Percentiles rank a stretch among this genome's conserved stretches.
These are phyloP conservation scores for Nicotiana rustica DNA, from an alignment of 305 asterid species.

Conservation along the genomic window DNA sequence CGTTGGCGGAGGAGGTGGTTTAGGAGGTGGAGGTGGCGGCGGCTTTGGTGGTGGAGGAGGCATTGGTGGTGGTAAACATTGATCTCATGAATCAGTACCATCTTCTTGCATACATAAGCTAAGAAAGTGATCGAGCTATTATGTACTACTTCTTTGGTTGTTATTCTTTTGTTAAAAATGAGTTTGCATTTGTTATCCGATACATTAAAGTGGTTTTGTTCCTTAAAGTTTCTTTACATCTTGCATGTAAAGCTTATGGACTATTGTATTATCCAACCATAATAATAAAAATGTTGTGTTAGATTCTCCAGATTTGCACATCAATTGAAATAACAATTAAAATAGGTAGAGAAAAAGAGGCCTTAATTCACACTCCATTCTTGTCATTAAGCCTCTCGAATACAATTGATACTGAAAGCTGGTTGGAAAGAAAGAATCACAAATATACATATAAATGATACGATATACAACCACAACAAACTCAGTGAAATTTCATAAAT, in stretches of 20 bases:
- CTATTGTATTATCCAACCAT: constrained; percentile 26
- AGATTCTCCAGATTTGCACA: neutral
- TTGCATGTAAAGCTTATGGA: constrained; percentile 23
- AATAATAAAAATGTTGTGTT: constrained; percentile 13
- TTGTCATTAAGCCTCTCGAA: too few species aligned
- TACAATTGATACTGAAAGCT: too few species aligned
- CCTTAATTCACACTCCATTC: too few species aligned
- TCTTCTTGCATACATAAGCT: neutral
- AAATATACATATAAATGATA: too few species aligned
- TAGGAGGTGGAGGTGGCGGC: constrained; percentile 30
- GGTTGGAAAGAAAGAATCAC: too few species aligned
- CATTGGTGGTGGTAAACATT: constrained; percentile 32
- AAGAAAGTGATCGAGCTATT: neutral
- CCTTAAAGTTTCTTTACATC: constrained; percentile 8
- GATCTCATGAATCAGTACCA: neutral
- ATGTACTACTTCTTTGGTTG: neutral
- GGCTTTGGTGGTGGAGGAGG: constrained; percentile 36
- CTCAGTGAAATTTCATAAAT: too few species aligned
- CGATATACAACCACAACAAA: too few species aligned
- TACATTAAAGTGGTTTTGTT: constrained; percentile 9
- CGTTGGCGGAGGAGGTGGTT: constrained; percentile 13
- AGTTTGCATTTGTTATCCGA: neutral
- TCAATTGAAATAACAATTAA: too few species aligned
- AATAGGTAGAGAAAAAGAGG: too few species aligned
- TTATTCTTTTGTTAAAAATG: neutral